phyloP scores from a whole-genome alignment of 345 rosid species.

The Trapa bicornis region DNA sequence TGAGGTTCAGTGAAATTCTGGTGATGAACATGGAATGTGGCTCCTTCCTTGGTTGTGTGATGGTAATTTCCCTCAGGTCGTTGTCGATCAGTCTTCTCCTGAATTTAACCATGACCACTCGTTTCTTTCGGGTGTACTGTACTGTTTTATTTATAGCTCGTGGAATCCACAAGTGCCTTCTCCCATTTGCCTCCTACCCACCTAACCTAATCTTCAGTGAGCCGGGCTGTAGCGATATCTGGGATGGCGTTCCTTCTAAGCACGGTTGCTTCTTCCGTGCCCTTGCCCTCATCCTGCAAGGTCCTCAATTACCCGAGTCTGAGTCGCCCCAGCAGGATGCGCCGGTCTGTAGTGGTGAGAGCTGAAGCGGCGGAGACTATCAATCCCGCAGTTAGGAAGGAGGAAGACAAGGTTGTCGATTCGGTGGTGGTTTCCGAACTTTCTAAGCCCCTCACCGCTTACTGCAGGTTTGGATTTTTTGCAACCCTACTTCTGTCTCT shows the following conservation, averaged over 20 bases:
- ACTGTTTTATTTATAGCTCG: not conserved
- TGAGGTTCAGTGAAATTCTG: too few species aligned
- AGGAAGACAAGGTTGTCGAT: conserved; percentile 82
- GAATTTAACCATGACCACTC: not conserved
- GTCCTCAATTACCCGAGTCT: not conserved
- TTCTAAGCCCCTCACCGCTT: conserved; percentile 67
- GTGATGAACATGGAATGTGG: too few species aligned
- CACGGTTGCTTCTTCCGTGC: not conserved
- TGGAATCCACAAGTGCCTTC: not conserved
- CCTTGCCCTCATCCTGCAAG: not conserved
- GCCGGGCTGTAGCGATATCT: not conserved
- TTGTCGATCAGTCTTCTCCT: too few species aligned
- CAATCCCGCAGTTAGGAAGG: conserved; percentile 68
- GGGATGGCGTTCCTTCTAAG: not conserved
- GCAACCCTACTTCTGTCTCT: not conserved
- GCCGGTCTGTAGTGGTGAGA: conserved; percentile 40
- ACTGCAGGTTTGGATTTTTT: conserved; percentile 48
- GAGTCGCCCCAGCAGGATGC: conserved; percentile 10
- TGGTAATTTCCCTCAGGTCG: too few species aligned
- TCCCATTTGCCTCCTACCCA: not conserved
- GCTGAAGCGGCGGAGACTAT: conserved; percentile 41
- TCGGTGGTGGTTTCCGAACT: conserved; percentile 63
- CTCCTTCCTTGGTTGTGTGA: too few species aligned
- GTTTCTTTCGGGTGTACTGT: not conserved
- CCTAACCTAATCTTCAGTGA: not conserved